These are phyloP conservation scores for Agaricus blazei DNA, from an alignment of 768 basidiomycete species.

Conservation along the genomic window DNA sequence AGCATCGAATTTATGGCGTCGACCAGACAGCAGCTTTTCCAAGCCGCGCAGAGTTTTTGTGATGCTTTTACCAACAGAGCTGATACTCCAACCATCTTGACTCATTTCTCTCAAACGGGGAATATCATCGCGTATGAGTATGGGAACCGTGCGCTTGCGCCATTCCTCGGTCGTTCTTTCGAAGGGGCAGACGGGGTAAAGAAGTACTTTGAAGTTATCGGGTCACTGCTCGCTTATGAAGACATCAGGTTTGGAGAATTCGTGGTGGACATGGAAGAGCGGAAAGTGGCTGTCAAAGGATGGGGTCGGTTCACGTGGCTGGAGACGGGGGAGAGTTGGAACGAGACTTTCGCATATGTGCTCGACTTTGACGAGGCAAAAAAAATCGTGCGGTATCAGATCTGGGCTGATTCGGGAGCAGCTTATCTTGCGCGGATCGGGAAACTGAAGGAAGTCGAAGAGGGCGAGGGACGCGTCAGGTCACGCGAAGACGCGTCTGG, in stretches of 20 bases:
- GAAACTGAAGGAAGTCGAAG: slow-evolving; percentile 25
- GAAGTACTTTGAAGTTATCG: slow-evolving; percentile 46
- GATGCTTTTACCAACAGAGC: slow-evolving; percentile 43
- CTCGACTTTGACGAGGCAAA: slow-evolving; percentile 54
- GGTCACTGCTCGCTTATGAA: slow-evolving; percentile 41
- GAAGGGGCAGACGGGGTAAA: slow-evolving; percentile 36
- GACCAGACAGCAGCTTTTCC: slow-evolving; percentile 30
- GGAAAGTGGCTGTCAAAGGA: slow-evolving; percentile 53
- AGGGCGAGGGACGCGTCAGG: not conserved
- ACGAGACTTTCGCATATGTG: slow-evolving; percentile 56
- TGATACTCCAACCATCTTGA: slow-evolving; percentile 35
- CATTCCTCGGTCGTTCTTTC: slow-evolving; percentile 55
- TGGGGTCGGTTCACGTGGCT: slow-evolving; percentile 52
- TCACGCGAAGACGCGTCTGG: slow-evolving; percentile 9
- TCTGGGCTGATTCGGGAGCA: slow-evolving; percentile 68
- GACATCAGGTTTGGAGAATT: slow-evolving; percentile 51
- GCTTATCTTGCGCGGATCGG: slow-evolving; percentile 55
- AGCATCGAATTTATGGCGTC: slow-evolving; percentile 14
- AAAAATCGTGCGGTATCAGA: slow-evolving; percentile 55
- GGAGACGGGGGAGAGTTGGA: slow-evolving; percentile 48
- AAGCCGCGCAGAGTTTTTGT: slow-evolving; percentile 45
- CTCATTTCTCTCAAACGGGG: slow-evolving; percentile 44
- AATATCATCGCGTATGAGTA: slow-evolving; percentile 46
- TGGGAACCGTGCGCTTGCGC: slow-evolving; percentile 47
- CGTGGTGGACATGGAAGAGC: slow-evolving; percentile 43